Conservation (phyloP, 139 green algal genomes). For the Chlamydomonas schloesseri region DNA sequence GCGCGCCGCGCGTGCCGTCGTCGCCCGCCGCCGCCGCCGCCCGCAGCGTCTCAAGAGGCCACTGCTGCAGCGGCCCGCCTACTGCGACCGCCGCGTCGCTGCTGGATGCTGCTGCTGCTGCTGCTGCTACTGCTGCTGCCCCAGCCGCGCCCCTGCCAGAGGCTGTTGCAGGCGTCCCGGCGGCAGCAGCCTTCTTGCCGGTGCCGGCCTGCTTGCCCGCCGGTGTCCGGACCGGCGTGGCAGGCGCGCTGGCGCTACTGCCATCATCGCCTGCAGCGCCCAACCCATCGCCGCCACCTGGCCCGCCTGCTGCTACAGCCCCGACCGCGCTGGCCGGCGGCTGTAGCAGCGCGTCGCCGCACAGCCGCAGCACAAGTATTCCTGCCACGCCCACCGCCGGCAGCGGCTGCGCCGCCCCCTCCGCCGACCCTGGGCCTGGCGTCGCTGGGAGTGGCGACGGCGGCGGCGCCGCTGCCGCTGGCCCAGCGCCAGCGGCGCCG, state of each 20-base stretch:
- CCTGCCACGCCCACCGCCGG: neutral
- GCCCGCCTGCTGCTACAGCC: too few relatives aligned
- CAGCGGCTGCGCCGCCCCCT: too few relatives aligned
- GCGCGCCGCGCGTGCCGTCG: conserved; percentile 1
- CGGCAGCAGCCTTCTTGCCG: neutral
- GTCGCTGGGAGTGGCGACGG: too few relatives aligned
- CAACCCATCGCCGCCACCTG: conserved; percentile 19
- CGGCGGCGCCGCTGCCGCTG: neutral
- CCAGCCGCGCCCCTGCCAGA: neutral
- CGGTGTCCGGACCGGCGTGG: neutral
- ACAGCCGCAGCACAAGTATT: conserved; percentile 29
- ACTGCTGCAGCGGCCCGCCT: conserved; percentile 16
- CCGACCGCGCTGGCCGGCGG: neutral
- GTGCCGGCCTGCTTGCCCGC: neutral
- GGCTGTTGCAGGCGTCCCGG: neutral
- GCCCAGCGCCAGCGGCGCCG: too few relatives aligned
- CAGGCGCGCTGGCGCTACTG: neutral
- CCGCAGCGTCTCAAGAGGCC: conserved; percentile 30
- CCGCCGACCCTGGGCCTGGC: too few relatives aligned
- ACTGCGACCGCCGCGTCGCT: conserved; percentile 23
- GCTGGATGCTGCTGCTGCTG: neutral
- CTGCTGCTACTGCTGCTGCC: neutral
- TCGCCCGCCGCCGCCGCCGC: conserved; percentile 4
- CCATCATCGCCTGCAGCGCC: neutral
- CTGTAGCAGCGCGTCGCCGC: conserved; percentile 34